Evolutionary conservation across 257 asterid species (phyloP), one percentile per base, ranked within the genome.

Genomic region (Coffea eugenioides): DNA sequence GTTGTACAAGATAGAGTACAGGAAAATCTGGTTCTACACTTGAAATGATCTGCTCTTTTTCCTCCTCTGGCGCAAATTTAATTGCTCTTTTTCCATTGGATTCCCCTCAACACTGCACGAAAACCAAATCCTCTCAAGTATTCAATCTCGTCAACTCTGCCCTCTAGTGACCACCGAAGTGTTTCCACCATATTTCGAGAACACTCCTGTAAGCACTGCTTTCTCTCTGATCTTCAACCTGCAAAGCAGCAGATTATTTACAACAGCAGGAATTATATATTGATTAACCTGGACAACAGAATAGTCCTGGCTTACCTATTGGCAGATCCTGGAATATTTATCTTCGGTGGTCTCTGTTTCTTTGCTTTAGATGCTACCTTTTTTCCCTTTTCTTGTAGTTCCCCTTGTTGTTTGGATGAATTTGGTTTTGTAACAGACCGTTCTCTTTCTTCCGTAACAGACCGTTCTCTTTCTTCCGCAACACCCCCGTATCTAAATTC

Each of bases 221-320:
- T 91, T 92, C 81, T 96, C 99, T 86, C 80, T 79, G 73, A 81
- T 82, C 86, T 88, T 88, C 56, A 96, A 87, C 92, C 99, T 96
- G 94, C 86, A 80, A n/a, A 69, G 20, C 27, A 21, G 56, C 66
- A 71, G 46, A 79, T 49, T 56, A 13, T 70, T 27, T 34, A 43
- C 59, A 52, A 79, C 52, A 15, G 71, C 43, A 76, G 51, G 36
- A 45, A 72, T 77, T 0, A 31, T 59, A 39, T 39, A 21, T 70
- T 51, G 31, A 81, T 57, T 69, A 20, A 25, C 8, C 3, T 16
- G 46, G 64, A 49, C 72, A 49, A 77, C 41, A 45, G 20, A 61
- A 74, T 61, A 46, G 69, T 54, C 71, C 0, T 16, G 13, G 31
- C 80, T 56, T 85, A 95, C 99, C 97, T 89, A 51, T 90, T 92